These are phyloP conservation scores for Aureobasidium pullulans DNA, from an alignment of 2,329 filamentous ascomycete genomes.

Conservation along the genomic window DNA sequence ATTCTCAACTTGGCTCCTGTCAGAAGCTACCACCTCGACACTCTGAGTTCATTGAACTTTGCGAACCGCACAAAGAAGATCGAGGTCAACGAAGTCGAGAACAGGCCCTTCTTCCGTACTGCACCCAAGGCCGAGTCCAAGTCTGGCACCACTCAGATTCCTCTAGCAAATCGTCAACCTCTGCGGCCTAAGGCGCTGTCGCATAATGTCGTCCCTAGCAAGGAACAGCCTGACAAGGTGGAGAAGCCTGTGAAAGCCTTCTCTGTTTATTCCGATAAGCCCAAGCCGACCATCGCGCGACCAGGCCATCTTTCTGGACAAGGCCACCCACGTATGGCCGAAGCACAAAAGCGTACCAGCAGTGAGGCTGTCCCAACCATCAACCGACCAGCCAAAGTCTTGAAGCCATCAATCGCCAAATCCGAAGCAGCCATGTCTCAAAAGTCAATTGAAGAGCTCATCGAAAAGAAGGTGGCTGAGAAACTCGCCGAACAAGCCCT, in stretches of 20 bases:
- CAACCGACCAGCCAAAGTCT: constrained; percentile 34
- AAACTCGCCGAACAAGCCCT: constrained; percentile 70
- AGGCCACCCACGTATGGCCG: constrained; percentile 17
- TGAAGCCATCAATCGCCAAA: constrained; percentile 28
- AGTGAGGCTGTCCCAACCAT: constrained; percentile 30
- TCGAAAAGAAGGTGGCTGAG: constrained; percentile 85
- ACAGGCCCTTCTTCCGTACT: constrained; percentile 70
- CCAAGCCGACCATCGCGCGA: constrained; percentile 35
- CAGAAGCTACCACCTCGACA: constrained; percentile 89
- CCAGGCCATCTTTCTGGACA: constrained; percentile 12
- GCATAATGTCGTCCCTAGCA: constrained; percentile 59
- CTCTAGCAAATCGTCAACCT: constrained; percentile 58
- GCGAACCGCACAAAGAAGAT: constrained; percentile 94
- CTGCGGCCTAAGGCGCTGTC: constrained; percentile 68
- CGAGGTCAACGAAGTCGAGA: constrained; percentile 90
- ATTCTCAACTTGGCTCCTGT: constrained; percentile 88
- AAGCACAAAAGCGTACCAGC: constrained; percentile 38
- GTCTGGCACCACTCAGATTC: constrained; percentile 27
- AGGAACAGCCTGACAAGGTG: constrained; percentile 40
- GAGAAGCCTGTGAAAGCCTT: constrained; percentile 77
- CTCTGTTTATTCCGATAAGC: constrained; percentile 74
- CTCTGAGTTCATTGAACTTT: constrained; percentile 87
- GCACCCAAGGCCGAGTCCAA: constrained; percentile 26
- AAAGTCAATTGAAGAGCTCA: constrained; percentile 79
- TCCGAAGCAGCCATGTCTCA: constrained; percentile 33